These are phyloP conservation scores for Gossypioides kirkii DNA, from an alignment of 345 rosid genomes.

Conservation along the genomic window DNA sequence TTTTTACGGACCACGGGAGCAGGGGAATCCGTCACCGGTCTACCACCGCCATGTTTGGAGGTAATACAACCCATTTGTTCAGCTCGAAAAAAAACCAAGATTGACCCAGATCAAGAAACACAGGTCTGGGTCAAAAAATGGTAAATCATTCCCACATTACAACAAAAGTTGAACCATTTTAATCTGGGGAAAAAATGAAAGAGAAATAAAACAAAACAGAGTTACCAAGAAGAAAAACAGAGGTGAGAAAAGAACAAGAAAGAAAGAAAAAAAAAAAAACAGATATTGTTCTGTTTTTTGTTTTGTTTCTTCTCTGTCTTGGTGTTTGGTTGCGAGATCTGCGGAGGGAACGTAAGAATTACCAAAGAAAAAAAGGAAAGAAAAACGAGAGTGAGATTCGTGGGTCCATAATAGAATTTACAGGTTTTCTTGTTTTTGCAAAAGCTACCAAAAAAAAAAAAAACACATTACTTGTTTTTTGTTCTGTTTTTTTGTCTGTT, in stretches of 20 bases:
- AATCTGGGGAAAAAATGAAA: neutral
- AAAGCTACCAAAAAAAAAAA: neutral
- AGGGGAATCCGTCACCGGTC: conserved; percentile 38
- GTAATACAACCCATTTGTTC: conserved; percentile 61
- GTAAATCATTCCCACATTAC: conserved; percentile 39
- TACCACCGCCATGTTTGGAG: conserved; percentile 43
- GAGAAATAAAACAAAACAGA: conserved; percentile 2
- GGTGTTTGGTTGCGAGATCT: conserved; percentile 38
- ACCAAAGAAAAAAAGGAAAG: conserved; percentile 24
- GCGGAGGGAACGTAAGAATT: conserved; percentile 35
- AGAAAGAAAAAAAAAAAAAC: conserved; percentile 5
- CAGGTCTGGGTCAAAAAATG: conserved; percentile 30
- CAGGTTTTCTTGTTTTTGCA: conserved; percentile 23
- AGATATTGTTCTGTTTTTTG: neutral
- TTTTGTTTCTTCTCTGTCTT: neutral
- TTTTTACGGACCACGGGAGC: conserved; percentile 12
- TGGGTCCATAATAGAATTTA: conserved; percentile 32
- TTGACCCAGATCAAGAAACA: conserved; percentile 47
- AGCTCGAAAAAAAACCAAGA: conserved; percentile 34
- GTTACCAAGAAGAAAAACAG: neutral
- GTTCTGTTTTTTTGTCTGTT: neutral
- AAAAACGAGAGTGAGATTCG: conserved; percentile 26
- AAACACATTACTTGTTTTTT: neutral
- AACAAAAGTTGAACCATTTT: conserved; percentile 11
- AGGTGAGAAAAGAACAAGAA: conserved; percentile 11